Conservation (phyloP, 495 filamentous ascomycete genomes). For the Glonium stellatum region DNA sequence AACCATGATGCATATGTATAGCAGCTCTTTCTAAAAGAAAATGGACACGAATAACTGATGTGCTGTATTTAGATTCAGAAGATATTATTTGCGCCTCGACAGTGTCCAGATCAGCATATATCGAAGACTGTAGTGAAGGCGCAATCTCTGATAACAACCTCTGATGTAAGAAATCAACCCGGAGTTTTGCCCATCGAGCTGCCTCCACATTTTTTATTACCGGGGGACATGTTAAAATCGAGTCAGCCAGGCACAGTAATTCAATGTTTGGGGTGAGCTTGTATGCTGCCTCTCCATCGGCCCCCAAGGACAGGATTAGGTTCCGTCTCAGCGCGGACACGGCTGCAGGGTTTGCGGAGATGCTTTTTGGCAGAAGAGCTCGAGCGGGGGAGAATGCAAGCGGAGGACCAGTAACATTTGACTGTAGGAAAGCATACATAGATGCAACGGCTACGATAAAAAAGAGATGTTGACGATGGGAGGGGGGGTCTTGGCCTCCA, state of each 20-base stretch:
- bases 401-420: conserved; percentile 83
- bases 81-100: conserved; percentile 42
- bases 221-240: conserved; percentile 51
- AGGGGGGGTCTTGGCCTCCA: neutral
- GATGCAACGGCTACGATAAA: conserved; percentile 61
- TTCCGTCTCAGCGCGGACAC: conserved; percentile 39
- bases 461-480: conserved; percentile 36
- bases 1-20: conserved; percentile 77
- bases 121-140: conserved; percentile 51
- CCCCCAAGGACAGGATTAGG: conserved; percentile 58
- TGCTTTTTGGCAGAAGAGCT: conserved; percentile 47
- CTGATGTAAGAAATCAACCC: conserved; percentile 81
- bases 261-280: conserved; percentile 75
- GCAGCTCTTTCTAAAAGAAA: conserved; percentile 76
- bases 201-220: conserved; percentile 38
- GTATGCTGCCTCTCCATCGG: conserved; percentile 84
- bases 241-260: conserved; percentile 69
- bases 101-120: conserved; percentile 47
- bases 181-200: conserved; percentile 46
- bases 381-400: conserved; percentile 50
- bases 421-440: conserved; percentile 78
- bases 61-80: neutral
- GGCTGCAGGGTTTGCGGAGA: conserved; percentile 20
- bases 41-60: conserved; percentile 38
- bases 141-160: conserved; percentile 75